Evolutionary conservation across 768 basidiomycete species (phyloP).

Genomic region (Tulasnella sp.): DNA sequence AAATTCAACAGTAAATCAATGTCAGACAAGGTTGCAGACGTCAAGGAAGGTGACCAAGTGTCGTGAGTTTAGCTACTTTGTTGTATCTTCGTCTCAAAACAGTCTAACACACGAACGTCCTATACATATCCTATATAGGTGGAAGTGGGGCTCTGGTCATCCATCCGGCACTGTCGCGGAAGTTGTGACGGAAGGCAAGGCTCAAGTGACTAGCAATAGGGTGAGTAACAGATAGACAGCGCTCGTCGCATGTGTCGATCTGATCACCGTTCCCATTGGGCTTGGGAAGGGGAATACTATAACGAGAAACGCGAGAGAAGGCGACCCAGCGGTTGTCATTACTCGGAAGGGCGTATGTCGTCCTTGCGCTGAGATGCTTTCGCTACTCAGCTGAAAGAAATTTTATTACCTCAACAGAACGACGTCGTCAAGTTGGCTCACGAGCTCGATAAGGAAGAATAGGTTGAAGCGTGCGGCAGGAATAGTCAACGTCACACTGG

Average conservation of each 20-base stretch:
- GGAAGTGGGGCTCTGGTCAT: conserved; percentile 31
- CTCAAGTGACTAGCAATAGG: conserved; percentile 38
- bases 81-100: background rate
- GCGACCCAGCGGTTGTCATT: conserved; percentile 43
- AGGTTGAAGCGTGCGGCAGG: too few species aligned
- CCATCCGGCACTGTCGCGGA: conserved; percentile 31
- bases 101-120: too few species aligned
- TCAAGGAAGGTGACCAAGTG: conserved; percentile 29
- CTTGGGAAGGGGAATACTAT: conserved; percentile 38
- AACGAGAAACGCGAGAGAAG: conserved; percentile 34
- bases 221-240: conserved; percentile 18
- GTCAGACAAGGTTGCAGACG: conserved; percentile 24
- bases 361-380: background rate
- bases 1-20: background rate
- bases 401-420: conserved; percentile 28
- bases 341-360: conserved; percentile 35
- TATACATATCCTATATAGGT: too few species aligned
- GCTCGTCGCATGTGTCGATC: background rate
- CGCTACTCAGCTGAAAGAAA: background rate
- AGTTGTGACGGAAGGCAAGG: conserved; percentile 36
- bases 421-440: conserved; percentile 44
- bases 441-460: conserved; percentile 37
- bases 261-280: too few species aligned
- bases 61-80: conserved; percentile 25
- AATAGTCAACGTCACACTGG: too few species aligned